These are phyloP conservation scores for Wickerhamomyces chambardii DNA, from an alignment of 805 yeast species.

Conservation along the genomic window DNA sequence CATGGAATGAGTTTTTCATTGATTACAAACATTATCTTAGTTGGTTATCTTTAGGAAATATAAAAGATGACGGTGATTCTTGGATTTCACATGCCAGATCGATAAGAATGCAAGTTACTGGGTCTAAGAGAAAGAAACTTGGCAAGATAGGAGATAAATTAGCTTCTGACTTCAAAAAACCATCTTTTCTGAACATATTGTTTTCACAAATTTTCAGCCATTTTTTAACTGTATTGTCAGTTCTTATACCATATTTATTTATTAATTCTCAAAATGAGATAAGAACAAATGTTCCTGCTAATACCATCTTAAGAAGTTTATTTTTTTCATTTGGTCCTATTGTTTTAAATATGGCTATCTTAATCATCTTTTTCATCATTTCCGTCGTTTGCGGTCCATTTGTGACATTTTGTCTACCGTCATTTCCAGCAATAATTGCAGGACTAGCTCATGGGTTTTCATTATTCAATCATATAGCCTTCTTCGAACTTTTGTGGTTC, in stretches of 20 bases:
- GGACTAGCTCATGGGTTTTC: conserved; percentile 37
- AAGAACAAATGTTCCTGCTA: conserved; percentile 23
- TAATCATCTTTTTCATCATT: conserved; percentile 29
- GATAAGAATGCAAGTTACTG: conserved; percentile 45
- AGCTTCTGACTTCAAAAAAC: conserved; percentile 36
- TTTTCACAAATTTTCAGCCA: conserved; percentile 32
- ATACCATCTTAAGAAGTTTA: conserved; percentile 32
- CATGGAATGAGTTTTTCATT: conserved; percentile 52
- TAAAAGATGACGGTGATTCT: conserved; percentile 21
- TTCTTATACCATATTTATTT: conserved; percentile 40
- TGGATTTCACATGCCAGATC: conserved; percentile 43
- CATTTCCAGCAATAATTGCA: conserved; percentile 43
- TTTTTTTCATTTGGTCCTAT: conserved; percentile 41
- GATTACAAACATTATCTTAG: conserved; percentile 41
- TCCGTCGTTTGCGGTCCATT: conserved; percentile 42
- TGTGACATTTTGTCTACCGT: conserved; percentile 25
- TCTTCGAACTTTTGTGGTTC: conserved; percentile 46
- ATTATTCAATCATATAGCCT: conserved; percentile 34
- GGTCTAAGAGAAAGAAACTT: conserved; percentile 37
- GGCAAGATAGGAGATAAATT: conserved; percentile 28
- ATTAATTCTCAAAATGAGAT: conserved; percentile 44
- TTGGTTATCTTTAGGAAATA: conserved; percentile 41
- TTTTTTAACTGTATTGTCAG: conserved; percentile 21
- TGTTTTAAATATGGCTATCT: conserved; percentile 27
- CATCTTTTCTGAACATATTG: conserved; percentile 35